These are phyloP conservation scores for Luffa aegyptiaca DNA, from an alignment of 306 rosid species.

Conservation along the genomic window DNA sequence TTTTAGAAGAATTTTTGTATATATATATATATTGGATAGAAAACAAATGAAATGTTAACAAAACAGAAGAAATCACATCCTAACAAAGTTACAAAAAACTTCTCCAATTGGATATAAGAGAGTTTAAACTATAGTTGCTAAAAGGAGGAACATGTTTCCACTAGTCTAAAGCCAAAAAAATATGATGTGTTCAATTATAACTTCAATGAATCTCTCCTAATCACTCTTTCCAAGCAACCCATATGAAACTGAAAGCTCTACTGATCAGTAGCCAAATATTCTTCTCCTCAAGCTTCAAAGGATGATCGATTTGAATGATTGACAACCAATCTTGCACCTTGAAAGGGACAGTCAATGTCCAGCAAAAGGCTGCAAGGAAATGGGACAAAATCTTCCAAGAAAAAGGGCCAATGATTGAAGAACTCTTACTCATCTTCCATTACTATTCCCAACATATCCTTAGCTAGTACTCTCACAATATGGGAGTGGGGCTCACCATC, in stretches of 20 bases:
- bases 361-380: background rate
- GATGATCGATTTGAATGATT: background rate
- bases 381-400: background rate
- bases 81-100: background rate
- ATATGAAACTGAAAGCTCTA: background rate
- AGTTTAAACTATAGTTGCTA: background rate
- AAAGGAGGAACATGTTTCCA: background rate
- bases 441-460: too few relatives aligned
- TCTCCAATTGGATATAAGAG: background rate
- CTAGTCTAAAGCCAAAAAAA: background rate
- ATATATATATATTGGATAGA: background rate
- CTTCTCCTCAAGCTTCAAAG: background rate
- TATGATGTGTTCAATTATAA: background rate
- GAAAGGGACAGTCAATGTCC: background rate
- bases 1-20: background rate
- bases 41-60: background rate
- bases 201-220: background rate
- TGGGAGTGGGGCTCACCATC: background rate
- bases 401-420: background rate
- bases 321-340: background rate
- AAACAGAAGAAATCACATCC: background rate
- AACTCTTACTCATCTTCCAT: too few relatives aligned
- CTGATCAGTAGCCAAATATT: background rate
- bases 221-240: background rate
- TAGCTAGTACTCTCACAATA: background rate